Evolutionary conservation across 352 stramenopile species (phyloP), one percentile per base, ranked within the genome.

Genomic region (Thalassiosira exigua): DNA sequence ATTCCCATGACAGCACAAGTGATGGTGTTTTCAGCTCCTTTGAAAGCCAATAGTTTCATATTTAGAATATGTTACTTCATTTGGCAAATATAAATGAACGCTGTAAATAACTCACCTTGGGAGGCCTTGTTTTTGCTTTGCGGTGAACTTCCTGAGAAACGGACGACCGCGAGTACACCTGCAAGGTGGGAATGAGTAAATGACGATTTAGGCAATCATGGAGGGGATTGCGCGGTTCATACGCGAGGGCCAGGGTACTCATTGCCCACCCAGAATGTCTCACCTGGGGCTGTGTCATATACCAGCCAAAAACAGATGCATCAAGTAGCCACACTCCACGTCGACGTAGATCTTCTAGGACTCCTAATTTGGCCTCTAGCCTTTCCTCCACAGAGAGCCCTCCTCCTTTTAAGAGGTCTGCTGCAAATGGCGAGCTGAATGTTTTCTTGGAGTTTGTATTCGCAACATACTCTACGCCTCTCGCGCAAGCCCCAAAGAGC

Each of bases 251-350:
- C n/a, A n/a, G n/a, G n/a, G n/a, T n/a, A n/a, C n/a, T n/a, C n/a
- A n/a, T n/a, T n/a, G n/a, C n/a, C n/a, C n/a, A n/a, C n/a, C n/a
- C n/a, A n/a, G n/a, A n/a, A n/a, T n/a, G n/a, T n/a, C n/a, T n/a
- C 17, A 33, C 51, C 27, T 76, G 56, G 17, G 56, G 52, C 36
- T 86, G 78, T 22, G 48, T 62, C 26, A 84, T 84, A 27, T 87
- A 87, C 75, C 74, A 87, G 21, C 80, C 80, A 71, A 87, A 78
- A 17, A 87, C 67, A 30, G 75, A 87, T 51, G 66, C 58, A 62
- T 87, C 80, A 62, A 87, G 29, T 17, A 87, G 69, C 80, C 80
- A 87, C 39, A 87, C 79, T 19, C 80, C 80, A 24, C 75, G 48
- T 30, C 48, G 36, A 22, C 58, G 60, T 51, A 87, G 75, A 53